phyloP scores from a whole-genome alignment of 768 basidiomycete species.

The Amanita phalloides region DNA sequence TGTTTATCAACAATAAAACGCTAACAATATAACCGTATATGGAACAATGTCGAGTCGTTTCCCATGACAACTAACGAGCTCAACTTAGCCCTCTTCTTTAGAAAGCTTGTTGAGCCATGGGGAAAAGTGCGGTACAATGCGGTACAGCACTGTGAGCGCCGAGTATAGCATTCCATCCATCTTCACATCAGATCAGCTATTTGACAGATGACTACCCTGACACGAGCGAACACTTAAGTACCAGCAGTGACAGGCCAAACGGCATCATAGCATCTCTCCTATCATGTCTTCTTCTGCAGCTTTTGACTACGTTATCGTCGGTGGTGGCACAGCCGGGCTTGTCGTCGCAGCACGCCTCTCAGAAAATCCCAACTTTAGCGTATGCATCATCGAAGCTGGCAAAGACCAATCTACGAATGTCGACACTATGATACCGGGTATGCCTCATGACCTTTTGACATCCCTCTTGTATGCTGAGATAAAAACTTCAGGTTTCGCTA shows the following conservation, averaged over 20 bases:
- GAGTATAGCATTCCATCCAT: too few relatives aligned
- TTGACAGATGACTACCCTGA: too few relatives aligned
- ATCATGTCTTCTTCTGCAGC: conserved; percentile 8
- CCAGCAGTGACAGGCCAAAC: not conserved
- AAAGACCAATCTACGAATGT: conserved; percentile 9
- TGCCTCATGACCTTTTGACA: not conserved
- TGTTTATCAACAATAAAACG: too few relatives aligned
- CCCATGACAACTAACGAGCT: not conserved
- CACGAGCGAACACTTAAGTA: not conserved
- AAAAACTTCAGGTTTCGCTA: not conserved
- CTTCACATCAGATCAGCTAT: too few relatives aligned
- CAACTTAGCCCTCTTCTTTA: too few relatives aligned
- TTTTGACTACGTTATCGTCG: conserved; percentile 43
- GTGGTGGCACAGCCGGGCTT: conserved; percentile 22
- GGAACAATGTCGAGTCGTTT: not conserved
- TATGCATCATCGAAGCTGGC: conserved; percentile 31
- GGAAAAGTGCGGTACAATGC: not conserved
- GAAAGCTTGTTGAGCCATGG: not conserved
- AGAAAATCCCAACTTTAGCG: conserved; percentile 20
- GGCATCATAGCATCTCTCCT: not conserved
- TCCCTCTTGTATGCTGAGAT: not conserved
- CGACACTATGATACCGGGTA: conserved; percentile 13
- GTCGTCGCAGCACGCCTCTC: conserved; percentile 24
- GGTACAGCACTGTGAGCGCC: too few relatives aligned
- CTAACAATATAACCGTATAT: not conserved